Base-by-base conservation (phyloP, 2,329 filamentous ascomycete genomes). In the Raffaelea arxii region DNA sequence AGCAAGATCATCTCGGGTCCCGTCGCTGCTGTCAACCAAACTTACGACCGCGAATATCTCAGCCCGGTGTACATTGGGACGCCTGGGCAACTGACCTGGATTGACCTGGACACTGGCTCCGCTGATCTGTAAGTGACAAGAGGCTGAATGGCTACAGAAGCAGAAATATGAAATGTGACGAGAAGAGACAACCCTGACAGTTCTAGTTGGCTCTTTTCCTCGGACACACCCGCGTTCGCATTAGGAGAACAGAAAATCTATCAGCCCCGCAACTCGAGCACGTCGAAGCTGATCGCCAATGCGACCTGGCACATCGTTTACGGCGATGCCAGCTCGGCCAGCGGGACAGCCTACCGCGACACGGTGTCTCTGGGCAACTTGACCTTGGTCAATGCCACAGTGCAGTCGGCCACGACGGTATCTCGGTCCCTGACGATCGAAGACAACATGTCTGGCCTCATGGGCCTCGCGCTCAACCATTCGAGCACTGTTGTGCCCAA, bases 71-170 rank as follows among this genome's bases (percentile, higher is more conserved):
- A 67, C 2, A 67, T 88, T 51, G 85, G 84, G 39, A 73, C 58
- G 2, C 71, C 70, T 6, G 53, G 60, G 6, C 78, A 82, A 54
- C 74, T 66, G 3, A 59, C 86, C 51, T 73, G 78, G 49, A 60
- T 89, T 50, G 82, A 86, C 58, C 74, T 89, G 50, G 85, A 89
- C 54, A 89, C 84, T 14, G 75, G 74, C 11, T 78, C 74, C 7
- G 65, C 69, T 10, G 75, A 78, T 49, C 62, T 75, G 82, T 92
- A 74, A 75, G 83, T 78, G 41, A 21, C n/a, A 37, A 16, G 6
- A 18, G 6, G 5, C 6, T 37, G 5, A 16, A 32, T 32, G 16
- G 27, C 9, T 10, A 32, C 27, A 32, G 27, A 16, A 32, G n/a
- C 7, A 22, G 25, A 6, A 19, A 2, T 24, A 21, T n/a, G n/a